Evolutionary conservation across 2,329 filamentous ascomycete species (phyloP), one percentile per base, ranked within the genome.

Genomic region (Coniochaeta pulveracea): DNA sequence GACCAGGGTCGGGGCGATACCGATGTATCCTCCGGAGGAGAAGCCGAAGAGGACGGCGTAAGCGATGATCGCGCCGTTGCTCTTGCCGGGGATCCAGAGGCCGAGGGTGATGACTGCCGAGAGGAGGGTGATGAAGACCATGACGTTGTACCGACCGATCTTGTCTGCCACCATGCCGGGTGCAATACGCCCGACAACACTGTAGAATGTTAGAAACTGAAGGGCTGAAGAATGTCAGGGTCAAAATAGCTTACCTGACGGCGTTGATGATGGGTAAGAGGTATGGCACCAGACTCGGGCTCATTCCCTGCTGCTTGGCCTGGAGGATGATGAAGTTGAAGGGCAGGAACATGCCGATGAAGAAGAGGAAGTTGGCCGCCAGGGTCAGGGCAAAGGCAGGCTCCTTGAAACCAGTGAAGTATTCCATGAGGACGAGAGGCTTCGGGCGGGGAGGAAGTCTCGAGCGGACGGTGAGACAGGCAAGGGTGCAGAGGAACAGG

Each of bases 41-140:
- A 83, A 80, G 5, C 78, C 79, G 42, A 76, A 83, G 2, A 80
- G 46, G 3, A 64, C 61, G 10, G 68, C 64, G 52, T 78, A 83
- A 11, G 70, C 57, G 32, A 82, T 64, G 22, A 74, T 68, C 3
- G 67, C 63, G 1, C 61, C 64, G 8, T 74, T 67, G 8, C 58
- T 56, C 10, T 47, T 39, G 24, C 52, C 60, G 4, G 56, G 53
- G 26, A 61, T 50, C 58, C 58, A 61, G 15, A 76, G 48, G 24
- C 49, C 57, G 8, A 61, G 50, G 7, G 52, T 52, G 37, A 58
- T 45, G 19, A 58, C 22, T 10, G 50, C 49, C 9, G 66, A 62
- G 15, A 66, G 41, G 4, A 52, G 50, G 10, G 61, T 59, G 41
- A 72, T 60, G 28, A 64, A 47, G 36, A 71, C 64, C 41, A 56